Conservation (phyloP, 2,329 filamentous ascomycete genomes). For the Aspergillus brasiliensis region DNA sequence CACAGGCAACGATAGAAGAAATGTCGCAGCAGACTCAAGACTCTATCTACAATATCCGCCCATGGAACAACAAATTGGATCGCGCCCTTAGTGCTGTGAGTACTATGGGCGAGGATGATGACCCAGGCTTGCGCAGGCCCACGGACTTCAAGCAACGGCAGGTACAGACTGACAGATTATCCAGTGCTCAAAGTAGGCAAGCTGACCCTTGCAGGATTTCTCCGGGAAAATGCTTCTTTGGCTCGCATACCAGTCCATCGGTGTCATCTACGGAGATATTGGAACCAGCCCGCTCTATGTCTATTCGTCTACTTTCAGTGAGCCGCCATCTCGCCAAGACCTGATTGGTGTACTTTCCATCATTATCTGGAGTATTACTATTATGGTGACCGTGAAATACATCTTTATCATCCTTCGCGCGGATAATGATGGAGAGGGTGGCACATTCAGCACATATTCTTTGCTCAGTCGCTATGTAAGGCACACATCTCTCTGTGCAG, state of each 20-base stretch:
- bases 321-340: slow-evolving; percentile 48
- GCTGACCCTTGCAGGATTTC: slow-evolving; percentile 12
- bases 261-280: slow-evolving; percentile 63
- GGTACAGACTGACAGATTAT: background rate
- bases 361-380: slow-evolving; percentile 57
- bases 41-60: slow-evolving; percentile 2
- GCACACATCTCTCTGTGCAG: background rate
- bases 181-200: background rate
- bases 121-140: slow-evolving; percentile 14
- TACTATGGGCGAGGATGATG: slow-evolving; percentile 11
- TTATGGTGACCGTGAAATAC: slow-evolving; percentile 63
- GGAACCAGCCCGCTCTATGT: slow-evolving; percentile 62
- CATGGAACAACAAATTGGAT: slow-evolving; percentile 5
- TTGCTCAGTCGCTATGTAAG: slow-evolving; percentile 55
- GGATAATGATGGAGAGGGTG: slow-evolving; percentile 61
- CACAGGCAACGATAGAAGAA: background rate
- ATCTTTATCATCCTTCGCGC: slow-evolving; percentile 55
- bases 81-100: background rate
- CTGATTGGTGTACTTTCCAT: slow-evolving; percentile 57
- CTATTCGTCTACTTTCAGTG: slow-evolving; percentile 56
- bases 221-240: slow-evolving; percentile 25
- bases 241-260: slow-evolving; percentile 58
- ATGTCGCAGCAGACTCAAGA: background rate
- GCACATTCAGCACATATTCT: slow-evolving; percentile 58
- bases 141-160: slow-evolving; percentile 12